A percentile compares a stretch with the other conserved stretches of the same genome.
phyloP scores from a whole-genome alignment of 805 yeast genomes.

The Barnettozyma siamensis region DNA sequence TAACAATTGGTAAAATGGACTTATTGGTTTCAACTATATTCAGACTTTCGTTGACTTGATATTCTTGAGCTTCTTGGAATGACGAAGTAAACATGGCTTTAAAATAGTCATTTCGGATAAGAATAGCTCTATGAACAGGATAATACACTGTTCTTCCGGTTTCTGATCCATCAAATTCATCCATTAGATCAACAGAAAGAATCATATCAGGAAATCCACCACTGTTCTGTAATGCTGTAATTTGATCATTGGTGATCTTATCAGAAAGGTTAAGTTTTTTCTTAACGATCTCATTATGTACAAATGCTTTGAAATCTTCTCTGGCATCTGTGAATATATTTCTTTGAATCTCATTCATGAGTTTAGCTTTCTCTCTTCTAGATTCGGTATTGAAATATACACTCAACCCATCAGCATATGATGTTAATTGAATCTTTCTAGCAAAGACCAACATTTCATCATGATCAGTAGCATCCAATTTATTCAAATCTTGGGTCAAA shows the following conservation, averaged over 20 bases:
- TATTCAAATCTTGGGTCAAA: constrained; percentile 36
- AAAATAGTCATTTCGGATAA: constrained; percentile 59
- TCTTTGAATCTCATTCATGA: constrained; percentile 26
- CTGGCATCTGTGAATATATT: constrained; percentile 18
- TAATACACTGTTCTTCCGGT: constrained; percentile 31
- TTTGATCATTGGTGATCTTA: constrained; percentile 7
- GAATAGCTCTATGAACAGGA: constrained; percentile 60
- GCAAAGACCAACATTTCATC: constrained; percentile 29
- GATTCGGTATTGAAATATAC: constrained; percentile 24
- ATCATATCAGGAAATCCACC: constrained; percentile 42
- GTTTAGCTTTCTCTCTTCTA: constrained; percentile 27
- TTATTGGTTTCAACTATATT: constrained; percentile 10
- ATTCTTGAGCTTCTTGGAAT: constrained; percentile 31
- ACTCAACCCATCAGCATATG: constrained; percentile 32
- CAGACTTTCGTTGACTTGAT: constrained; percentile 8
- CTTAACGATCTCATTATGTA: constrained; percentile 15
- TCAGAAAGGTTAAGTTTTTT: constrained; percentile 9
- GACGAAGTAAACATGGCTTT: constrained; percentile 54
- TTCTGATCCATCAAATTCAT: constrained; percentile 15
- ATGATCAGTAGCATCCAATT: constrained; percentile 27
- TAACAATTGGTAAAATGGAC: constrained; percentile 26
- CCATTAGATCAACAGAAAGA: constrained; percentile 28
- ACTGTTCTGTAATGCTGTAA: constrained; percentile 11
- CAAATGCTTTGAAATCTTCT: constrained; percentile 15
- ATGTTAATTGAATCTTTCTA: constrained; percentile 28